phyloP scores from a whole-genome alignment of 192 early-diverging fungal species.

The Umbelopsis ramanniana region DNA sequence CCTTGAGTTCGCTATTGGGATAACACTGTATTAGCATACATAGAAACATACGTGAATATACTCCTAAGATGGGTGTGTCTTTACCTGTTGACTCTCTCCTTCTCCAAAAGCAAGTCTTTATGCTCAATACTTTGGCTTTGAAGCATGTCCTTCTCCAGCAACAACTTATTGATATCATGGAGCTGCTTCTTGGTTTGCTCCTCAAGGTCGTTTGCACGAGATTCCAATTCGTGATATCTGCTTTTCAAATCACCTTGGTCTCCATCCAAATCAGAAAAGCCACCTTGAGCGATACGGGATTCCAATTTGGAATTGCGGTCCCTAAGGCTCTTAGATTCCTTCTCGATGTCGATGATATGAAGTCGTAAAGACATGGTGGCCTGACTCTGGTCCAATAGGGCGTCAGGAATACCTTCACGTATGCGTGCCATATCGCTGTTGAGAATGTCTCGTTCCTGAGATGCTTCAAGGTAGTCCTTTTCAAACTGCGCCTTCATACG shows the following conservation, averaged over 20 bases:
- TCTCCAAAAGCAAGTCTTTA: slow-evolving; percentile 56
- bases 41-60: too few species aligned
- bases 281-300: slow-evolving; percentile 22
- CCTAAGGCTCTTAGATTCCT: slow-evolving; percentile 31
- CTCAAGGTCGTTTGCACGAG: slow-evolving; percentile 41
- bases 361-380: slow-evolving; percentile 39
- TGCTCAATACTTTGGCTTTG: slow-evolving; percentile 52
- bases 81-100: slow-evolving; percentile 48
- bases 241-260: slow-evolving; percentile 36
- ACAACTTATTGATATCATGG: slow-evolving; percentile 54
- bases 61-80: slow-evolving; percentile 41
- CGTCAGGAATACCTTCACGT: slow-evolving; percentile 39
- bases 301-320: slow-evolving; percentile 41
- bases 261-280: slow-evolving; percentile 38
- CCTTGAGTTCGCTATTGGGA: slow-evolving; percentile 10
- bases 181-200: slow-evolving; percentile 48
- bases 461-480: slow-evolving; percentile 27
- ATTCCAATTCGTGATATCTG: slow-evolving; percentile 32
- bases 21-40: background rate
- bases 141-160: slow-evolving; percentile 57
- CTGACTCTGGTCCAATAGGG: slow-evolving; percentile 39
- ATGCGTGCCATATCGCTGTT: slow-evolving; percentile 34
- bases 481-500: slow-evolving; percentile 42
- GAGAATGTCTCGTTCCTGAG: slow-evolving; percentile 36
- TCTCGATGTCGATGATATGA: slow-evolving; percentile 44